phyloP scores from a whole-genome alignment of 129 eudicot species.

The Sambucus nigra region DNA sequence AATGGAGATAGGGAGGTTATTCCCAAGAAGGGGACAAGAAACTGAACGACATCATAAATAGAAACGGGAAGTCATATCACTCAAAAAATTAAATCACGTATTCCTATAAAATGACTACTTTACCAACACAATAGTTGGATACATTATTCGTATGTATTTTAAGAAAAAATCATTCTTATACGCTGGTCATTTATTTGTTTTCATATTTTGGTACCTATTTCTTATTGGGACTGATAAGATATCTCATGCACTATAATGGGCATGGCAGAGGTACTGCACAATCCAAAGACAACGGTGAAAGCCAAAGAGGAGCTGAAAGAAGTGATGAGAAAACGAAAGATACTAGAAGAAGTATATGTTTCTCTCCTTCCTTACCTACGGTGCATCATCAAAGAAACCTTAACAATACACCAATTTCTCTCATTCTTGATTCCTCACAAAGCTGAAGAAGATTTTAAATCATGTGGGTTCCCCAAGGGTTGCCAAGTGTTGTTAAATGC shows the following conservation, averaged over 20 bases:
- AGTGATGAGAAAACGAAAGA: conserved; percentile 42
- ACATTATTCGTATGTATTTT: too few species aligned
- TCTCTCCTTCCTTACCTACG: conserved; percentile 27
- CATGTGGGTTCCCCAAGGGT: conserved; percentile 35
- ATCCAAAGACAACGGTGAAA: conserved; percentile 27
- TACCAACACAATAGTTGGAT: too few species aligned
- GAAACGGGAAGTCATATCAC: too few species aligned
- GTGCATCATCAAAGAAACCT: conserved; percentile 32
- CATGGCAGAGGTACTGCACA: conserved; percentile 40
- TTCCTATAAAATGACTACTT: too few species aligned
- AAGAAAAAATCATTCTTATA: too few species aligned
- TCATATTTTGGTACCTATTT: conserved; percentile 48
- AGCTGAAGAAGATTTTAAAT: conserved; percentile 24
- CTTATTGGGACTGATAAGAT: conserved; percentile 59
- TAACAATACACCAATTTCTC: not conserved
- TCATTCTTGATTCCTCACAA: conserved; percentile 8
- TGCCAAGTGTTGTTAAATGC: conserved; percentile 35
- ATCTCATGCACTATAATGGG: conserved; percentile 53
- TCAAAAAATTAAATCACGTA: too few species aligned
- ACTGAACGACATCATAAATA: too few species aligned
- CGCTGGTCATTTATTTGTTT: too few species aligned
- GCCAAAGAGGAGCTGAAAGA: conserved; percentile 45
- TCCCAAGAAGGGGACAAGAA: too few species aligned
- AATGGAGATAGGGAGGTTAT: too few species aligned
- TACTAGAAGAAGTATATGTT: conserved; percentile 26